These are phyloP conservation scores for Neurospora sublineolata DNA, from an alignment of 495 filamentous ascomycete genomes.

Conservation along the genomic window DNA sequence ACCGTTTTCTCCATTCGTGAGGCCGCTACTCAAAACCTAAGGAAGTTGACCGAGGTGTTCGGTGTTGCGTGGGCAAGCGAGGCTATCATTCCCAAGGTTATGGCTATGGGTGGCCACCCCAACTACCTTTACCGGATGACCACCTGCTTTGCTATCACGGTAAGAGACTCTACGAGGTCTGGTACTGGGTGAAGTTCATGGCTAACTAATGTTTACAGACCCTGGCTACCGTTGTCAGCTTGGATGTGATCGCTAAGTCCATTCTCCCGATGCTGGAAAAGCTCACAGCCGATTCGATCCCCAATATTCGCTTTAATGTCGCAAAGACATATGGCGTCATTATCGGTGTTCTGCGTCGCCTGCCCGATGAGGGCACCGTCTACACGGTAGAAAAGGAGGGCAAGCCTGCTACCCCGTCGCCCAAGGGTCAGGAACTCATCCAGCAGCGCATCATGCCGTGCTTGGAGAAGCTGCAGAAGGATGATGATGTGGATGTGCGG, in stretches of 20 bases:
- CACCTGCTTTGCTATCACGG: constrained; percentile 93
- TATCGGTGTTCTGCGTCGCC: constrained; percentile 76
- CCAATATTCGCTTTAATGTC: constrained; percentile 98
- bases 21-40: constrained; percentile 90
- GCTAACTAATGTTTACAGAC: constrained; percentile 50
- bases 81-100: constrained; percentile 95
- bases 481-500: constrained; percentile 94
- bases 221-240: constrained; percentile 78
- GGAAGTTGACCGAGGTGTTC: constrained; percentile 97
- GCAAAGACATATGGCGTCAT: constrained; percentile 91
- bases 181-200: background rate
- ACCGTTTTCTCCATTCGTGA: constrained; percentile 98
- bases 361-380: constrained; percentile 80
- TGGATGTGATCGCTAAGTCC: constrained; percentile 82
- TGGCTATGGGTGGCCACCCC: constrained; percentile 92
- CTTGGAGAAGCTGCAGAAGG: constrained; percentile 86
- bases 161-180: constrained; percentile 36
- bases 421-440: constrained; percentile 69
- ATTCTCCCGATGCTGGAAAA: constrained; percentile 94
- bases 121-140: constrained; percentile 99
- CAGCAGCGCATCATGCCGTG: constrained; percentile 78
- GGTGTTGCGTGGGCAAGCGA: constrained; percentile 96
- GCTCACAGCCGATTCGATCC: constrained; percentile 85
- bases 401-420: constrained; percentile 48
- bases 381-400: constrained; percentile 70